Conservation (phyloP, 2,329 filamentous ascomycete species). For the Calycina herbarum region DNA sequence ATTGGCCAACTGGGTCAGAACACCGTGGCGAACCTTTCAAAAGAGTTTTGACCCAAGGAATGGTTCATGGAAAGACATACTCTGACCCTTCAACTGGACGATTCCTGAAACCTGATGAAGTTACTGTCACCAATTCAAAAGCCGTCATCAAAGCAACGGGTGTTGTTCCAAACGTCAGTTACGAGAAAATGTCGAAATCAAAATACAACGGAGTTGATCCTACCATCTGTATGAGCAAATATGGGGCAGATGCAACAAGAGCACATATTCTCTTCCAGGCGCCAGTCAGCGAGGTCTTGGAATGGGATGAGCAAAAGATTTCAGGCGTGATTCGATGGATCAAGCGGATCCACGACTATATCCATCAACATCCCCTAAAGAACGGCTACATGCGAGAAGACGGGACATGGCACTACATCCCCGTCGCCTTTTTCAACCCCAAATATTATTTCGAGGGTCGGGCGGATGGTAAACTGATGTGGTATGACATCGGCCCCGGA, state of each 20-base stretch:
- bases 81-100: slow-evolving; percentile 71
- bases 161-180: slow-evolving; percentile 60
- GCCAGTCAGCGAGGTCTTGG: slow-evolving; percentile 77
- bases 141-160: slow-evolving; percentile 65
- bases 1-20: slow-evolving; percentile 47
- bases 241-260: slow-evolving; percentile 80
- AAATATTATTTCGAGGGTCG: background rate
- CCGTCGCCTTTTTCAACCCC: background rate
- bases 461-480: background rate
- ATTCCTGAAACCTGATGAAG: slow-evolving; percentile 75
- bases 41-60: slow-evolving; percentile 82
- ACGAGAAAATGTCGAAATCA: slow-evolving; percentile 94
- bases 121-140: slow-evolving; percentile 60
- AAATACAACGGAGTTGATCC: slow-evolving; percentile 92
- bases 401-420: background rate
- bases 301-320: slow-evolving; percentile 86
- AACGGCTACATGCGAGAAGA: background rate
- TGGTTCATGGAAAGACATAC: slow-evolving; percentile 88
- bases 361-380: slow-evolving; percentile 15
- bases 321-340: slow-evolving; percentile 81
- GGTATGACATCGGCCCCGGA: background rate
- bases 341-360: slow-evolving; percentile 50
- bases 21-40: slow-evolving; percentile 72
- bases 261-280: slow-evolving; percentile 90
- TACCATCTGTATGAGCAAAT: slow-evolving; percentile 65